phyloP scores from a whole-genome alignment of 768 basidiomycete genomes.

The Boletus huronensis region DNA sequence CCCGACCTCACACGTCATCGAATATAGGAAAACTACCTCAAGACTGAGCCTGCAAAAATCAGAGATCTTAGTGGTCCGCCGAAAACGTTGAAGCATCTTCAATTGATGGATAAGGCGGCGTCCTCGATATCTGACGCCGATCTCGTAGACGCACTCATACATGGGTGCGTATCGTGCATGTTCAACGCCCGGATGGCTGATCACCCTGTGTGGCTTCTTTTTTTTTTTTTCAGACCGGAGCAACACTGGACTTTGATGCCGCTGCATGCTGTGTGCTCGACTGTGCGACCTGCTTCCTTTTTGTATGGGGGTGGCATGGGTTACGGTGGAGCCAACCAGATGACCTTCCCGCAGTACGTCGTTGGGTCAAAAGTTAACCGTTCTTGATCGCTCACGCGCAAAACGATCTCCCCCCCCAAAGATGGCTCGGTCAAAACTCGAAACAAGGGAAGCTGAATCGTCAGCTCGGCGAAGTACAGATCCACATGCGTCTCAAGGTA shows the following conservation, averaged over 20 bases:
- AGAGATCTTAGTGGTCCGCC: conserved; percentile 61
- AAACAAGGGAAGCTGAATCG: conserved; percentile 80
- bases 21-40: conserved; percentile 88
- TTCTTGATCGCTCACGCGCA: not conserved
- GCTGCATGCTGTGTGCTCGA: conserved; percentile 85
- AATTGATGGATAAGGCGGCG: conserved; percentile 83
- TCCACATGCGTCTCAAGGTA: conserved; percentile 91
- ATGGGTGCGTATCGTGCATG: conserved; percentile 53
- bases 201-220: not conserved
- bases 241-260: conserved; percentile 98
- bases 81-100: conserved; percentile 64
- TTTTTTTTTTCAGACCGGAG: conserved; percentile 57
- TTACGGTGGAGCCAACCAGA: conserved; percentile 61
- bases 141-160: conserved; percentile 88
- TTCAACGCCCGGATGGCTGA: not conserved
- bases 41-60: conserved; percentile 65
- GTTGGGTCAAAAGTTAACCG: not conserved
- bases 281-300: conserved; percentile 81
- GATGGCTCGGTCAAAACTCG: conserved; percentile 98
- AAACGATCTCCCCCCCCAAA: conserved; percentile 35
- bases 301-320: conserved; percentile 71
- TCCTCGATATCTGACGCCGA: conserved; percentile 95
- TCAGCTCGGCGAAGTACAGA: conserved; percentile 85
- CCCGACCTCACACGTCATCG: not conserved
- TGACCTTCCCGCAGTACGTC: conserved; percentile 82